Evolutionary conservation across 129 eudicot species (phyloP).

Genomic region (Flaveria bidentis): DNA sequence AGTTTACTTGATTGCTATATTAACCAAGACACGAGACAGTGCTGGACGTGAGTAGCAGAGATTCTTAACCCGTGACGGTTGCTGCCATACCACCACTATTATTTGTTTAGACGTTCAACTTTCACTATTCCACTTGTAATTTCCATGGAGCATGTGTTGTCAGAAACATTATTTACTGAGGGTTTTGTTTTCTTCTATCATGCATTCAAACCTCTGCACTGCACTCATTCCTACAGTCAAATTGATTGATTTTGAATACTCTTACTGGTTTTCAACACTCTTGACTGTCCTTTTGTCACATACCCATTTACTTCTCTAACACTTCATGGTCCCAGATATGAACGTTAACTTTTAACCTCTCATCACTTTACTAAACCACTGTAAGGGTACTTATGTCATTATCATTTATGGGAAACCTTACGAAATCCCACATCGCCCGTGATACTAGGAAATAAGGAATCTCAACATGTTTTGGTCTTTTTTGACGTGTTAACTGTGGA

Average conservation of each 20-base stretch:
- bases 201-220: constrained; percentile 9
- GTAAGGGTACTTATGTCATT: constrained; percentile 23
- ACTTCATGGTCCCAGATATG: constrained; percentile 42
- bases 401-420: background rate
- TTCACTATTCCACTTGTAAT: constrained; percentile 27
- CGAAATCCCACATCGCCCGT: background rate
- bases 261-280: constrained; percentile 23
- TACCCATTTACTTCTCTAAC: constrained; percentile 40
- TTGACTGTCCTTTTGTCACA: constrained; percentile 34
- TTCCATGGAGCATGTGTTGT: constrained; percentile 23
- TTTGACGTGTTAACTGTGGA: too few species aligned
- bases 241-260: constrained; percentile 28
- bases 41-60: constrained; percentile 33
- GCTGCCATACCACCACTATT: constrained; percentile 6
- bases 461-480: too few species aligned
- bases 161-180: constrained; percentile 24
- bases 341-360: constrained; percentile 1
- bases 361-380: constrained; percentile 13
- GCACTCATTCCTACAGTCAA: constrained; percentile 17
- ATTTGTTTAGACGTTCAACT: constrained; percentile 12
- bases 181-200: constrained; percentile 20
- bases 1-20: constrained; percentile 12
- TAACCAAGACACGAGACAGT: constrained; percentile 6
- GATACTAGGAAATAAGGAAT: too few species aligned
- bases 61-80: constrained; percentile 38